Evolutionary conservation across 225 moss, liverwort and hornwort species (phyloP).

Genomic region (Takakia lepidozioides): DNA sequence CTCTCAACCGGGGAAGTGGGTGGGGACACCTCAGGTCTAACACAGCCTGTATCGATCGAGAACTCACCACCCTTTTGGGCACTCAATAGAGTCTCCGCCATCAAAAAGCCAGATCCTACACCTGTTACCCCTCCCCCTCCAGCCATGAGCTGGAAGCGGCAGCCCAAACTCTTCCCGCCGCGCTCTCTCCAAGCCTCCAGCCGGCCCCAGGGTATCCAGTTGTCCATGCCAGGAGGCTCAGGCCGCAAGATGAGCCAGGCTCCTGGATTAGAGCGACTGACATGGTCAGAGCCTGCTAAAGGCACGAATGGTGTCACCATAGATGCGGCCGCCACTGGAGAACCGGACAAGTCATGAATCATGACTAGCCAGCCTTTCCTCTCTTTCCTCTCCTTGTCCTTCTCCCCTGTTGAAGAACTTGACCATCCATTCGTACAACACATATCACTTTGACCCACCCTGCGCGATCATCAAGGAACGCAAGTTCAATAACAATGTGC

Average conservation of each 20-base stretch:
- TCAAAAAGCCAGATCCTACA: conserved; percentile 41
- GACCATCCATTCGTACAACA: conserved; percentile 36
- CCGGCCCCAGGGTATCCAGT: conserved; percentile 77
- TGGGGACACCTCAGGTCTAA: conserved; percentile 46
- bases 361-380: conserved; percentile 79
- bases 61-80: conserved; percentile 74
- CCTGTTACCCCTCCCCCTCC: conserved; percentile 60
- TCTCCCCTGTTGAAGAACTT: conserved; percentile 29
- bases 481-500: no score
- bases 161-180: conserved; percentile 56
- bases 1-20: conserved; percentile 55
- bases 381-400: conserved; percentile 50
- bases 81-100: conserved; percentile 46
- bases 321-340: conserved; percentile 72
- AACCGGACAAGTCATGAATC: conserved; percentile 80
- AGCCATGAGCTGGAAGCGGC: conserved; percentile 63
- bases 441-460: conserved; percentile 55
- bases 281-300: conserved; percentile 64
- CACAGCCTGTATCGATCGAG: conserved; percentile 54
- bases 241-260: conserved; percentile 82
- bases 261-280: conserved; percentile 73
- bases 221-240: conserved; percentile 44
- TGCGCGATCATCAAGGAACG: conserved; percentile 20
- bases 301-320: conserved; percentile 90
- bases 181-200: conserved; percentile 81